phyloP scores from a whole-genome alignment of 306 rosid species.

The Sicyos baderoa region DNA sequence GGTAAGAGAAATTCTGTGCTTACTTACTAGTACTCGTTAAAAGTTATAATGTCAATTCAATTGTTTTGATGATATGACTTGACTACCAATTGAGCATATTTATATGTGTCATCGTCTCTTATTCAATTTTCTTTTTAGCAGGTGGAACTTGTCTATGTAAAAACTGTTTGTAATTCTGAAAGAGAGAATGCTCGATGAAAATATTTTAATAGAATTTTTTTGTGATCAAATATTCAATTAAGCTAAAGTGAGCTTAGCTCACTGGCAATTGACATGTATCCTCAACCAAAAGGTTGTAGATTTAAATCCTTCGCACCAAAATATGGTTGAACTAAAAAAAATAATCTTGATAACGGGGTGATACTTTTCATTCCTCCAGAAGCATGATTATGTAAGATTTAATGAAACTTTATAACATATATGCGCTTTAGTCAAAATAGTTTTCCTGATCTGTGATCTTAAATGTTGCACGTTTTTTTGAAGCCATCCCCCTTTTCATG shows the following conservation, averaged over 20 bases:
- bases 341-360: too few species aligned
- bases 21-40: slow-evolving; percentile 7
- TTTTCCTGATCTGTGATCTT: background rate
- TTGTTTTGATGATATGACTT: background rate
- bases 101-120: background rate
- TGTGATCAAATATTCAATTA: background rate
- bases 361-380: background rate
- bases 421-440: background rate
- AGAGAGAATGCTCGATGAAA: background rate
- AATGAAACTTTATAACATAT: background rate
- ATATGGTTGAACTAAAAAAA: too few species aligned
- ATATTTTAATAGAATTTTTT: background rate
- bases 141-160: background rate
- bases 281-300: too few species aligned
- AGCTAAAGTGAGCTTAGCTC: too few species aligned
- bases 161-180: background rate
- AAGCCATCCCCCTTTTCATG: background rate
- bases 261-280: too few species aligned
- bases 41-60: background rate
- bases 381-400: background rate
- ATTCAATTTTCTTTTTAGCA: background rate
- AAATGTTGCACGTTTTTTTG: background rate
- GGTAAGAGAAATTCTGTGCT: slow-evolving; percentile 36
- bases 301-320: too few species aligned
- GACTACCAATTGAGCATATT: background rate